phyloP scores from a whole-genome alignment of 129 eudicot genomes.

The Helianthus tuberosus region DNA sequence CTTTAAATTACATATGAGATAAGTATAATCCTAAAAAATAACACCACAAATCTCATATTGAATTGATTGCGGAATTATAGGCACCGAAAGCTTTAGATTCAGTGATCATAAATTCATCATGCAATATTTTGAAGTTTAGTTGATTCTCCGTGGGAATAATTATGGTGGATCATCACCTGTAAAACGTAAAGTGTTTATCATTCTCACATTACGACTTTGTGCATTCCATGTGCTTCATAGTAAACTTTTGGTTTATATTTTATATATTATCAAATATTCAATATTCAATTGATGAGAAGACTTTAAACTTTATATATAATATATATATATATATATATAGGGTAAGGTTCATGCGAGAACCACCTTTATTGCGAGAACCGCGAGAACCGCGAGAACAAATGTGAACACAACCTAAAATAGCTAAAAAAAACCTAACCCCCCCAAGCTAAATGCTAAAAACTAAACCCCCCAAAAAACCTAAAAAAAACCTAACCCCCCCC shows the following conservation, averaged over 20 bases:
- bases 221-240: constrained; percentile 4
- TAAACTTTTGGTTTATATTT: neutral
- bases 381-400: too few species aligned
- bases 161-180: constrained; percentile 17
- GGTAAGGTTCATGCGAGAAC: too few species aligned
- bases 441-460: too few species aligned
- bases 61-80: constrained; percentile 7
- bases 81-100: constrained; percentile 19
- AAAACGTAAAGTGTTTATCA: constrained; percentile 12
- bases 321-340: too few species aligned
- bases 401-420: too few species aligned
- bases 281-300: neutral
- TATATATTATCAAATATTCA: neutral
- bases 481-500: too few species aligned
- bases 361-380: too few species aligned
- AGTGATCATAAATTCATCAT: neutral
- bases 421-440: too few species aligned
- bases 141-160: constrained; percentile 7
- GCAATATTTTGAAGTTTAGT: neutral
- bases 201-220: neutral
- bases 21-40: neutral
- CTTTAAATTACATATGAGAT: neutral
- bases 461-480: too few species aligned
- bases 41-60: neutral
- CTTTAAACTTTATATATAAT: neutral